Conservation (phyloP, 2,329 filamentous ascomycete species). For the Ilyonectria destructans region DNA sequence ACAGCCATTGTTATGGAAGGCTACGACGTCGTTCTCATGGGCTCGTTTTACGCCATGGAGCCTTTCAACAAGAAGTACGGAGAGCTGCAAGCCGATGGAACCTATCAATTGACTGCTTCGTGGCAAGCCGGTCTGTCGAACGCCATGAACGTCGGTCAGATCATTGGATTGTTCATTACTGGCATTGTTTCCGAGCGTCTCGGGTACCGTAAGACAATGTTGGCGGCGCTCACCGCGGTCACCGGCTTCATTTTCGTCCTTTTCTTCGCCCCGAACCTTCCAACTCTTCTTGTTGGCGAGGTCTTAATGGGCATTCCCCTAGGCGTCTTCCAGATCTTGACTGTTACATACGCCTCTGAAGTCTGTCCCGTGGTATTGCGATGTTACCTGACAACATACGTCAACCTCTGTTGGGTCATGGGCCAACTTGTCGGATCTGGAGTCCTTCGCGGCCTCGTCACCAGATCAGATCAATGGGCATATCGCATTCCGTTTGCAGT, state of each 20-base stretch:
- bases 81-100: slow-evolving; percentile 32
- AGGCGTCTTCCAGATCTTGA: slow-evolving; percentile 45
- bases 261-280: slow-evolving; percentile 43
- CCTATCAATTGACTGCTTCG: slow-evolving; percentile 41
- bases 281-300: slow-evolving; percentile 43
- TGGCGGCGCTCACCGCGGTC: slow-evolving; percentile 40
- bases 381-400: slow-evolving; percentile 52
- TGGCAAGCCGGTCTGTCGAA: slow-evolving; percentile 46
- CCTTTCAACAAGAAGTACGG: slow-evolving; percentile 46
- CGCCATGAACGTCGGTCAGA: slow-evolving; percentile 42
- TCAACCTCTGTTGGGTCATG: too few relatives aligned
- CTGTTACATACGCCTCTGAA: slow-evolving; percentile 59
- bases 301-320: slow-evolving; percentile 43
- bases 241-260: slow-evolving; percentile 39
- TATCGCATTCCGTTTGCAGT: slow-evolving; percentile 38
- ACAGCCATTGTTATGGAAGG: slow-evolving; percentile 10
- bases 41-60: slow-evolving; percentile 32
- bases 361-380: slow-evolving; percentile 52
- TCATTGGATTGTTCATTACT: slow-evolving; percentile 44
- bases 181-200: slow-evolving; percentile 41
- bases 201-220: slow-evolving; percentile 44
- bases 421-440: too few relatives aligned
- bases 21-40: slow-evolving; percentile 2
- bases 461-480: too few relatives aligned
- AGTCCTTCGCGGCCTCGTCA: background rate